A percentile compares a stretch with the other conserved stretches of the same genome.
Evolutionary conservation across 2,329 filamentous ascomycete species (phyloP).

Genomic region (Lizonia empirigonia): DNA sequence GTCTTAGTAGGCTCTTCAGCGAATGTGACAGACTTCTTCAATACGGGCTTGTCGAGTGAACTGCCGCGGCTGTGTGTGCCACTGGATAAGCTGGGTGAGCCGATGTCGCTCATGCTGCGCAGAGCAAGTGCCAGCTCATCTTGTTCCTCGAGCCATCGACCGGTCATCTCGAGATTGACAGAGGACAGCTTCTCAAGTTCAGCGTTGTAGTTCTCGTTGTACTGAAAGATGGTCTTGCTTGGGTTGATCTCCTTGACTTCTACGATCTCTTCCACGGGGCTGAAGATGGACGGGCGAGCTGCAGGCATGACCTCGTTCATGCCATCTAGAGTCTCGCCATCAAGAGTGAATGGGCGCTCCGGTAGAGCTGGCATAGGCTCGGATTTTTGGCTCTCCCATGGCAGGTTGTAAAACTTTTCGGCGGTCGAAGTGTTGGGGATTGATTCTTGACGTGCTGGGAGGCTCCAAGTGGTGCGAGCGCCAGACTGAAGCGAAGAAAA

Average conservation of each 20-base stretch:
- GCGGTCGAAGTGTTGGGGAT: conserved; percentile 88
- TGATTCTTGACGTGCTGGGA: conserved; percentile 48
- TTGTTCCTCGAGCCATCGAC: conserved; percentile 84
- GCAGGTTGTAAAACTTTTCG: conserved; percentile 85
- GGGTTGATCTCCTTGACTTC: conserved; percentile 63
- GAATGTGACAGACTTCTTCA: conserved; percentile 79
- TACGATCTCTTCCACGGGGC: conserved; percentile 46
- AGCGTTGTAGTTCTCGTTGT: conserved; percentile 74
- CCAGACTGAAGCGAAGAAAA: conserved; percentile 82
- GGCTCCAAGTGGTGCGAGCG: conserved; percentile 81
- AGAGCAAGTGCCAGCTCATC: conserved; percentile 75
- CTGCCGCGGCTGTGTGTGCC: conserved; percentile 42
- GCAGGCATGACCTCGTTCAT: conserved; percentile 40
- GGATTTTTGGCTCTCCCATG: conserved; percentile 62
- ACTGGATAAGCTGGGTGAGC: conserved; percentile 49
- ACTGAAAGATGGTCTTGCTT: conserved; percentile 70
- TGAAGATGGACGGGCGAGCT: conserved; percentile 38
- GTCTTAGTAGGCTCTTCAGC: conserved; percentile 51
- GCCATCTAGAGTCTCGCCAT: conserved; percentile 44
- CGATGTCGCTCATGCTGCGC: conserved; percentile 56
- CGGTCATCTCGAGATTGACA: conserved; percentile 82
- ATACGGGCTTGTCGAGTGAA: conserved; percentile 47
- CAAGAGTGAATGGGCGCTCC: conserved; percentile 34
- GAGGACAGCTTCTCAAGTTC: conserved; percentile 73
- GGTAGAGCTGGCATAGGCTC: conserved; percentile 23